Evolutionary conservation across 2,329 filamentous ascomycete genomes (phyloP).

Genomic region (Colletotrichum sp.): DNA sequence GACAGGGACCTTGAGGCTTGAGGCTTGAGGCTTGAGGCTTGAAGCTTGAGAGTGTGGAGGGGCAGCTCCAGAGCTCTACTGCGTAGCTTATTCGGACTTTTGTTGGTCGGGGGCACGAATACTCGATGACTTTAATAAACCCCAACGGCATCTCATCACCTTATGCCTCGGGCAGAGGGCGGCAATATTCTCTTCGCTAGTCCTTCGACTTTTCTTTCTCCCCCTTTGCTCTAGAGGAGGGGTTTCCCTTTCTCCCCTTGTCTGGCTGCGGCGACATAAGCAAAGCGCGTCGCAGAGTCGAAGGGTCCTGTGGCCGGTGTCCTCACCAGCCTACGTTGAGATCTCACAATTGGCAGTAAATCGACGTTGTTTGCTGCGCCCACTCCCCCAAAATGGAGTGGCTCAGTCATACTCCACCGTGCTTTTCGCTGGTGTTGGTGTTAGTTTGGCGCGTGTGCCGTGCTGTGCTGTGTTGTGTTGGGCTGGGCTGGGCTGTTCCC

Average conservation of each 20-base stretch:
- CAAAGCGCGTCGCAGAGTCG: not conserved
- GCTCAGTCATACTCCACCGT: not conserved
- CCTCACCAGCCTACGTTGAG: not conserved
- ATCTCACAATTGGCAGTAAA: slow-evolving; percentile 17
- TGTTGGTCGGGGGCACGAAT: not conserved
- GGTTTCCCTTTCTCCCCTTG: not conserved
- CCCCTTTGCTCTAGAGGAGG: not conserved
- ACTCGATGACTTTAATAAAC: not conserved
- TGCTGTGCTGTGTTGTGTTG: not conserved
- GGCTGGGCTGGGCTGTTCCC: not conserved
- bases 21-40: not conserved
- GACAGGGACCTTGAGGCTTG: not conserved
- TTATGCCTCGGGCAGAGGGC: not conserved
- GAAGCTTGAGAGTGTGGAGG: not conserved
- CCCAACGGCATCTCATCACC: not conserved
- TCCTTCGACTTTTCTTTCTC: not conserved
- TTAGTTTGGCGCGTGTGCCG: not conserved
- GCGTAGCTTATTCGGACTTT: not conserved
- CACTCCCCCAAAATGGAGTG: not conserved
- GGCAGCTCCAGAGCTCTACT: not conserved
- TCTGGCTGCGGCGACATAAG: not conserved
- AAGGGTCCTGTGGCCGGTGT: slow-evolving; percentile 7
- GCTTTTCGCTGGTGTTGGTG: not conserved
- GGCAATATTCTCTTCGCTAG: not conserved
- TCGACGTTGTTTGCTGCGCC: not conserved